Base-by-base conservation (phyloP, 179 eudicot genomes). In the Silene vulgaris region DNA sequence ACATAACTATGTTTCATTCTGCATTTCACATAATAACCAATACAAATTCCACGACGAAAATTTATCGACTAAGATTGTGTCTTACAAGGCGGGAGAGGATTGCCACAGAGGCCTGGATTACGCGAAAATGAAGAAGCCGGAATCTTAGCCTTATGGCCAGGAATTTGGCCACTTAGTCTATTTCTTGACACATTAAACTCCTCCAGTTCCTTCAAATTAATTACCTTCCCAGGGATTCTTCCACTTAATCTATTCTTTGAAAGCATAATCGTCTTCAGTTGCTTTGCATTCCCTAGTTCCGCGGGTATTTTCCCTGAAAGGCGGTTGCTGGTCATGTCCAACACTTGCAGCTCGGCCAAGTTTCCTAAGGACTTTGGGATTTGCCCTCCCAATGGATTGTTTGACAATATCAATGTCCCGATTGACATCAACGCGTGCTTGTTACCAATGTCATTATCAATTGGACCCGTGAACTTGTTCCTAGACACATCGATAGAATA, bases 361-460 rank as follows among this genome's bases (percentile, higher is more conserved):
- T 86, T 89, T 59, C 93, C 95, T 1, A 91, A 1, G 17, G 93
- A 84, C 23, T 67, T 80, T 1, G 96, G 95, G 50, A 90, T 85
- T 0, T 77, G n/a, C 21, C 97, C 97, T 14, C 86, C 87, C 26
- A 91, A 37, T 3, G 85, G 85, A 57, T 91, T 91, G 20, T 80
- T 52, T 0, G 96, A 90, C 32, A 91, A 69, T 21, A 87, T 78
- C 20, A 90, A 64, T 3, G 88, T 84, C 1, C 60, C 68, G 45
- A 90, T 74, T 1, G 82, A 76, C 17, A 54, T 57, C 88, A 88
- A 85, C 0, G 65, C 82, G 0, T 79, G 56, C 72, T 57, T 67
- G 54, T 85, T 76, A 7, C 97, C 96, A 30, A 85, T 59, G 64
- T 78, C 67, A 2, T 72, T 71, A 23, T 75, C 86, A 0, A 91